Base-by-base conservation (phyloP, 768 basidiomycete genomes). In the Sistotremastrum suecicum region DNA sequence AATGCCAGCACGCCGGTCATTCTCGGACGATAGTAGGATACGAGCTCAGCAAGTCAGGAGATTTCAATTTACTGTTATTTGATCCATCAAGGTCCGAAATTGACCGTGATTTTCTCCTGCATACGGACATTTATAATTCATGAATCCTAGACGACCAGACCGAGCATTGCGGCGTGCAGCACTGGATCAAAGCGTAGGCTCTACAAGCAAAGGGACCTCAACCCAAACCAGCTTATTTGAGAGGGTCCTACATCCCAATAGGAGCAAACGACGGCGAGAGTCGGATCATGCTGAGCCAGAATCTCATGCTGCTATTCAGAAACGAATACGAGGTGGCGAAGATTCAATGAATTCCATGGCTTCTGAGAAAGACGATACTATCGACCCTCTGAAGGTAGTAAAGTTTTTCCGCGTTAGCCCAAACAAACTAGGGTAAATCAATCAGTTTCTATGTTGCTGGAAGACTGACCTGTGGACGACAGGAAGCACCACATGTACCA, bases 21-120 rank as follows among this genome's bases (percentile, higher is more conserved):
- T 95, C 90, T n/a, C 64, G 83, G 29, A 81, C 82, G 3, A 76
- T 95, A 8, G 70, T 95, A 3, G 90, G 90, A 1, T 91, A 83
- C 53, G 87, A 92, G 59, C 61, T 79, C 36, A 67, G 66, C 44
- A 74, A 70, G 52, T 65, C 66, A 10, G 80, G 77, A 5, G 60
- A 64, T 8, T 66, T 74, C 36, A 80, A 75, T 51, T 68, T 95
- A 6, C 66, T 94, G 9, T 65, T 73, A 5, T 87, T 90, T 51
- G 87, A 95, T 64, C 86, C 90, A 11, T 75, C 76, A 10, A 68
- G 56, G 85, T 83, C 50, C 53, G 66, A 32, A n/a, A 11, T 54
- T 34, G 20, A 40, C 5, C 47, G 38, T 41, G 9, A 5, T 31
- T 34, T 37, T 9, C 28, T 36, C 31, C 33, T 43, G 33, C 41